These are phyloP conservation scores for Earliella scabrosa DNA, from an alignment of 1,284 basidiomycete genomes.

Conservation along the genomic window DNA sequence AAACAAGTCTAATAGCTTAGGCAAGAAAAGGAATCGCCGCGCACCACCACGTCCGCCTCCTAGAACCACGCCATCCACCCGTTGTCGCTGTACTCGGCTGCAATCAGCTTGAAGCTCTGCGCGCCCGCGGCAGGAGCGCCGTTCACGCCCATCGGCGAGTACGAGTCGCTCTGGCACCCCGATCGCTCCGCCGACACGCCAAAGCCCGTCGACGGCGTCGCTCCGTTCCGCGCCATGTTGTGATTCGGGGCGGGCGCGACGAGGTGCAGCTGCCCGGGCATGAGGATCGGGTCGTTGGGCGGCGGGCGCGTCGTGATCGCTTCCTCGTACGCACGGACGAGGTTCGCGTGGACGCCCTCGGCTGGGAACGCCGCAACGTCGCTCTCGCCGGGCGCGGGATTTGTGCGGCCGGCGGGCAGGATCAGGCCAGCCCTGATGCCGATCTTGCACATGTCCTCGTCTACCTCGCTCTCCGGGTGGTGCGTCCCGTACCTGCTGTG, in stretches of 20 bases:
- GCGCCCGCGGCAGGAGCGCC: slow-evolving; percentile 2
- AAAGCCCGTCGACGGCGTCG: slow-evolving; percentile 14
- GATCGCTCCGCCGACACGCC: slow-evolving; percentile 25
- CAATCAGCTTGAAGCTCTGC: slow-evolving; percentile 26
- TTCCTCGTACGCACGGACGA: slow-evolving; percentile 31
- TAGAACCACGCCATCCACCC: slow-evolving; percentile 39
- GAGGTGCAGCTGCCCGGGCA: slow-evolving; percentile 23
- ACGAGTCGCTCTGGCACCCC: slow-evolving; percentile 21
- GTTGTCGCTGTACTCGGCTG: slow-evolving; percentile 33
- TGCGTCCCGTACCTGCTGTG: slow-evolving; percentile 29
- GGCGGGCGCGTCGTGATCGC: slow-evolving; percentile 28
- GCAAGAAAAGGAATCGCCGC: too few species aligned
- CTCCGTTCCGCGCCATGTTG: slow-evolving; percentile 9
- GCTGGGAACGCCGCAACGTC: slow-evolving; percentile 26
- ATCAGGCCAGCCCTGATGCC: slow-evolving; percentile 26
- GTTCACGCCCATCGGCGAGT: slow-evolving; percentile 7
- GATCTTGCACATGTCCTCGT: slow-evolving; percentile 33
- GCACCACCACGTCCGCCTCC: too few species aligned
- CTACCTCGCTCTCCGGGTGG: slow-evolving; percentile 17
- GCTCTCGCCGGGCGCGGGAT: slow-evolving; percentile 2
- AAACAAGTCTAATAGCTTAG: too few species aligned
- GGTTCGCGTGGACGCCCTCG: slow-evolving; percentile 30
- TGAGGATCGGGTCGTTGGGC: slow-evolving; percentile 25
- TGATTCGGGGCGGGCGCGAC: neutral
- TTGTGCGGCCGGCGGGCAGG: neutral